Conservation (phyloP, 1,284 basidiomycete species). For the Baeospora myosura region DNA sequence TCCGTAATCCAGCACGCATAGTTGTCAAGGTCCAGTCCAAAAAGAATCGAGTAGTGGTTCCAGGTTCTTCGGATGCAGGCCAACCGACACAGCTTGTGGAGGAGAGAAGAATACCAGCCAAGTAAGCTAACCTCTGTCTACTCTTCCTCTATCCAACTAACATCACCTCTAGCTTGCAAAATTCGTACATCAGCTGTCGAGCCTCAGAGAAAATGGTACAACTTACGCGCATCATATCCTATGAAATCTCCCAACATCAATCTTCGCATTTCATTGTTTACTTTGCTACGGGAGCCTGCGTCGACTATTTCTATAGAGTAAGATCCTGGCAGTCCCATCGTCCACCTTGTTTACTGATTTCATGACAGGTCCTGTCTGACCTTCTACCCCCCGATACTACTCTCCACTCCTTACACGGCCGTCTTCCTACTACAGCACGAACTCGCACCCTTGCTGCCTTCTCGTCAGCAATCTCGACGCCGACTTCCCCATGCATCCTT, state of each 20-base stretch:
- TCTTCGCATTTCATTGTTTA: conserved; percentile 91
- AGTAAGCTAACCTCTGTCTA: conserved; percentile 32
- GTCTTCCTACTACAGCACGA: conserved; percentile 74
- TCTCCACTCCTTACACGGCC: conserved; percentile 76
- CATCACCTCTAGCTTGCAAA: conserved; percentile 70
- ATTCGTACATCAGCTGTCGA: conserved; percentile 66
- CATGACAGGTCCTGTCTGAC: conserved; percentile 59
- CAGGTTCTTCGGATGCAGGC: conserved; percentile 18
- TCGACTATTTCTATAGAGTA: conserved; percentile 94
- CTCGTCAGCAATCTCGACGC: conserved; percentile 56
- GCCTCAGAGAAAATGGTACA: conserved; percentile 82
- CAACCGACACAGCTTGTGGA: conserved; percentile 38
- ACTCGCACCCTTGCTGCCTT: conserved; percentile 72
- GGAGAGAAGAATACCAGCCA: conserved; percentile 77
- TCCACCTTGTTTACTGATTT: conserved; percentile 8
- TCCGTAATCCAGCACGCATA: conserved; percentile 91
- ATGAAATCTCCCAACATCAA: conserved; percentile 44
- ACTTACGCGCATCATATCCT: conserved; percentile 63
- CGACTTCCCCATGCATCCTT: conserved; percentile 66
- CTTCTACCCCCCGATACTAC: conserved; percentile 40
- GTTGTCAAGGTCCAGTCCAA: conserved; percentile 93
- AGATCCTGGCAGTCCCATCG: conserved; percentile 53
- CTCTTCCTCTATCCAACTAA: conserved; percentile 4
- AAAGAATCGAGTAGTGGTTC: conserved; percentile 29
- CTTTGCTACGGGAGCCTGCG: conserved; percentile 94